These are phyloP conservation scores for Corchorus olitorius DNA, from an alignment of 345 rosid species.

Conservation along the genomic window DNA sequence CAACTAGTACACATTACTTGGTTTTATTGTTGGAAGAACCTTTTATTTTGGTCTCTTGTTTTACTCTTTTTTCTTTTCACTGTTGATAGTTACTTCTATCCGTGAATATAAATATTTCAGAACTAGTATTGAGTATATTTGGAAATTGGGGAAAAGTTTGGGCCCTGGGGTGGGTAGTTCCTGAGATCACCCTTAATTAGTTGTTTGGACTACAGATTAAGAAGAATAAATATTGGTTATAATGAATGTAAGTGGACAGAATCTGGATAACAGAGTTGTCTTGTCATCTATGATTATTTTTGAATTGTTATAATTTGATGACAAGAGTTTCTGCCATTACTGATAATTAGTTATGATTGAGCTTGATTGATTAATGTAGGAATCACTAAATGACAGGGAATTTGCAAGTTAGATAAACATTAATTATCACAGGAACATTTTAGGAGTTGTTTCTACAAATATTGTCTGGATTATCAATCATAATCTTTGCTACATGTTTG, in stretches of 20 bases:
- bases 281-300: background rate
- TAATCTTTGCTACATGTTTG: background rate
- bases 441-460: background rate
- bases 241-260: background rate
- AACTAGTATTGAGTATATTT: background rate
- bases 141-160: background rate
- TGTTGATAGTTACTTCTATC: background rate
- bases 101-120: background rate
- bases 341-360: background rate
- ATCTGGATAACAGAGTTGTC: background rate
- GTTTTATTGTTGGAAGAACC: background rate
- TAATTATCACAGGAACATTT: background rate
- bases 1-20: no score
- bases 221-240: background rate
- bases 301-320: conserved; percentile 1
- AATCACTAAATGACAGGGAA: background rate
- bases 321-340: background rate
- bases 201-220: background rate
- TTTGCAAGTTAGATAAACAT: background rate
- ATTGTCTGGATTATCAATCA: background rate
- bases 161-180: background rate
- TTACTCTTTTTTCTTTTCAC: background rate
- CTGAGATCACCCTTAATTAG: background rate
- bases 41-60: background rate
- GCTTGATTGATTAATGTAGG: conserved; percentile 5